Evolutionary conservation across 2,329 filamentous ascomycete genomes (phyloP).

Genomic region (Calonectria pseudoturangicola): DNA sequence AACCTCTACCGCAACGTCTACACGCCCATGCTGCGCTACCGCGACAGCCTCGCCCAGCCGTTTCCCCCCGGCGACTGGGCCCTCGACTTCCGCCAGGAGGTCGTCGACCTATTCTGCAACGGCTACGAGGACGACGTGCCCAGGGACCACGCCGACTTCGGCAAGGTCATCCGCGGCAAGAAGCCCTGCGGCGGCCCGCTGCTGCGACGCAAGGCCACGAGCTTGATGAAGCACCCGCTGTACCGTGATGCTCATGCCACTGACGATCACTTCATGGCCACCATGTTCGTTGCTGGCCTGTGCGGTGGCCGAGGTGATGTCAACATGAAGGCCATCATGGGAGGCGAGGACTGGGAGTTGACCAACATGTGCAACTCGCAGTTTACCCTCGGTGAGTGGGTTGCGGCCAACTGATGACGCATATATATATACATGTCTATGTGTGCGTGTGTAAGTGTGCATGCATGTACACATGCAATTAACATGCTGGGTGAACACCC

Average conservation of each 20-base stretch:
- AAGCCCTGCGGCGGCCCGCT: conserved; percentile 36
- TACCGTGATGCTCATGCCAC: conserved; percentile 81
- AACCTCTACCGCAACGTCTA: conserved; percentile 82
- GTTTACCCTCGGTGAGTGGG: conserved; percentile 69
- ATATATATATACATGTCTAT: background rate
- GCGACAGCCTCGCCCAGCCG: conserved; percentile 50
- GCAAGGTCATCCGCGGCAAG: conserved; percentile 32
- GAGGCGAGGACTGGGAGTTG: conserved; percentile 79
- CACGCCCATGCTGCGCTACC: conserved; percentile 77
- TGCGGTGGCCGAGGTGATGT: conserved; percentile 63
- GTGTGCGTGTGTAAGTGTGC: background rate
- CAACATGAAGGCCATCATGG: conserved; percentile 65
- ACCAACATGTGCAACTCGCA: conserved; percentile 79
- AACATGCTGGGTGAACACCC: background rate
- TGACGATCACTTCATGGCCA: conserved; percentile 82
- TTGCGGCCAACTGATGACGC: background rate
- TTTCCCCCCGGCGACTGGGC: conserved; percentile 65
- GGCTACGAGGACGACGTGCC: conserved; percentile 57
- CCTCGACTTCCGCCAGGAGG: conserved; percentile 79
- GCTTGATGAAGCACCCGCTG: conserved; percentile 80
- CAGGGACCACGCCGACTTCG: conserved; percentile 29
- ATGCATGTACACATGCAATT: background rate
- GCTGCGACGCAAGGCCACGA: conserved; percentile 45
- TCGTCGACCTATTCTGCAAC: conserved; percentile 73
- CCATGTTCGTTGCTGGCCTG: conserved; percentile 76